phyloP scores from a whole-genome alignment of 139 green algal species.

The Eudorina sp. region DNA sequence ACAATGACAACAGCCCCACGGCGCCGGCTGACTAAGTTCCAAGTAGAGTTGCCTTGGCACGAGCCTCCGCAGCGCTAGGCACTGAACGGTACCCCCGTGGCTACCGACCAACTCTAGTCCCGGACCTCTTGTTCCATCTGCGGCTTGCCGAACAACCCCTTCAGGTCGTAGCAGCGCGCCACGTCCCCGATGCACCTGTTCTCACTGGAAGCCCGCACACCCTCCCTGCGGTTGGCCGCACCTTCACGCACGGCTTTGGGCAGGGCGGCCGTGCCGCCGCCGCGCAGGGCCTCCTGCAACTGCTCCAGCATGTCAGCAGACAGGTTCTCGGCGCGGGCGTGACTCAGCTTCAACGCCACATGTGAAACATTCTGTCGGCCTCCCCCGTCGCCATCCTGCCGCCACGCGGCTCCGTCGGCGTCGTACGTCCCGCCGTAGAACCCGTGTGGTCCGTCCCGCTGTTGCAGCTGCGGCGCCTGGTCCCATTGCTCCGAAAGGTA shows the following conservation, averaged over 20 bases:
- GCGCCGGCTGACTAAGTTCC: no score
- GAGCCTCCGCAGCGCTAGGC: not conserved
- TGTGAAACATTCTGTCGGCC: not conserved
- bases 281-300: not conserved
- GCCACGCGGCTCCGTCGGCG: not conserved
- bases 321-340: not conserved
- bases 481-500: not conserved
- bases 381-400: not conserved
- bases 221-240: not conserved
- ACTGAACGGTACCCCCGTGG: not conserved
- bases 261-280: not conserved
- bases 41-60: no score
- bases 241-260: conserved; percentile 19
- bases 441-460: not conserved
- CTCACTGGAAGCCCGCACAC: not conserved
- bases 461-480: not conserved
- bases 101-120: not conserved
- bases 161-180: no score
- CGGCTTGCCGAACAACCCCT: not conserved
- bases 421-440: not conserved
- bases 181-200: not conserved
- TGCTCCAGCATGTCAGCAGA: not conserved
- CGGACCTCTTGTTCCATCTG: not conserved
- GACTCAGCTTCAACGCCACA: conserved; percentile 5
- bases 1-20: no score